Evolutionary conservation across 108 stramenopile species (phyloP).

Genomic region (Pseudonitzschia multistriata): DNA sequence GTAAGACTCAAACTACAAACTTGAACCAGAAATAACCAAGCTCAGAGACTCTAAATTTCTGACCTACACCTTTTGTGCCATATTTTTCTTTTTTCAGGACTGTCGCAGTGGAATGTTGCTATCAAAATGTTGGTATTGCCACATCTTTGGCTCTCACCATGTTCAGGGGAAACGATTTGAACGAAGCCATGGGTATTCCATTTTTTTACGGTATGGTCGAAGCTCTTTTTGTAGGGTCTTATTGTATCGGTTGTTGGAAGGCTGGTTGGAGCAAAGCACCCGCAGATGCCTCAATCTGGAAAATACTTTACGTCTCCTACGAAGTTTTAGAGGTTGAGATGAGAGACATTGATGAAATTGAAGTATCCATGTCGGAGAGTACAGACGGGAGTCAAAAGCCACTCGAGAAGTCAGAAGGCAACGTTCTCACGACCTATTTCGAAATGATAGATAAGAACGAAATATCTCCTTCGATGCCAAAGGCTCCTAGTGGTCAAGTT

Average conservation of each 20-base stretch:
- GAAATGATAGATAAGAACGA: background rate
- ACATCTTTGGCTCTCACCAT: slow-evolving; percentile 73
- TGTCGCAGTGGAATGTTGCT: slow-evolving; percentile 78
- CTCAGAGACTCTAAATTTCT: background rate
- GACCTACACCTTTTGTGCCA: background rate
- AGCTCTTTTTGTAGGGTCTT: slow-evolving; percentile 61
- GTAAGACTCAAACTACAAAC: too few relatives aligned
- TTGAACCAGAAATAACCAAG: too few relatives aligned
- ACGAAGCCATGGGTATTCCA: slow-evolving; percentile 75
- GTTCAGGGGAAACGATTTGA: slow-evolving; percentile 64
- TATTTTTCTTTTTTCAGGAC: slow-evolving; percentile 32
- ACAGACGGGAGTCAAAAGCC: slow-evolving; percentile 11
- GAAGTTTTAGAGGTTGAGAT: slow-evolving; percentile 43
- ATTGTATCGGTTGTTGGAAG: slow-evolving; percentile 73
- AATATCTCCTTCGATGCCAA: background rate
- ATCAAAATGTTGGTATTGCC: slow-evolving; percentile 89
- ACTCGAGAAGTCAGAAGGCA: slow-evolving; percentile 10
- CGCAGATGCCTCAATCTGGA: slow-evolving; percentile 56
- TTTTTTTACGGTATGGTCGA: slow-evolving; percentile 78
- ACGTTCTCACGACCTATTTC: slow-evolving; percentile 16
- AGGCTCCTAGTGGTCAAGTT: slow-evolving; percentile 13
- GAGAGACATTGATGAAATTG: slow-evolving; percentile 21
- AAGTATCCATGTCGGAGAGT: slow-evolving; percentile 17
- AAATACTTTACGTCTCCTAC: slow-evolving; percentile 55
- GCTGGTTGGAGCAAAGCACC: slow-evolving; percentile 82